These are phyloP conservation scores for Grammothele lineata DNA, from an alignment of 768 basidiomycete species.

Conservation along the genomic window DNA sequence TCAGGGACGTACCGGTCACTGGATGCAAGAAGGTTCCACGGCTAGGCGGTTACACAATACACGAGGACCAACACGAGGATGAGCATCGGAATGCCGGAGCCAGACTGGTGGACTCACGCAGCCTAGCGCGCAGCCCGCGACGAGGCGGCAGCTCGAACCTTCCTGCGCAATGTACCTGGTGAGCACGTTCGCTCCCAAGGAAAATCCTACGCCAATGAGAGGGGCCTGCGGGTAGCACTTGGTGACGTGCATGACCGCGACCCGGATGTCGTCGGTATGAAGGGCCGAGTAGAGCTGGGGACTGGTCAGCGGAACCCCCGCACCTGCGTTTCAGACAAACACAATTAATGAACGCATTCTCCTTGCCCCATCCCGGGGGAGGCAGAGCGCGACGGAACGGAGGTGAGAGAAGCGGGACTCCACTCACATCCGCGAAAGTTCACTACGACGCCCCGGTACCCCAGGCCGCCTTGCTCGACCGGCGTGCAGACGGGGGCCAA, in stretches of 20 bases:
- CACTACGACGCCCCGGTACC: conserved; percentile 85
- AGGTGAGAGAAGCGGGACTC: not conserved
- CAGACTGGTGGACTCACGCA: conserved; percentile 51
- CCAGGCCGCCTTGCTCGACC: conserved; percentile 76
- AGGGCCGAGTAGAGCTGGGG: conserved; percentile 85
- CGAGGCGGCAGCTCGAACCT: conserved; percentile 55
- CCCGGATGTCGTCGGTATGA: conserved; percentile 85
- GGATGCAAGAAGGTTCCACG: conserved; percentile 45
- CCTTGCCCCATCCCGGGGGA: not conserved
- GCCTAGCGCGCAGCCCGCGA: conserved; percentile 63
- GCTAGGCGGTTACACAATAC: too few species aligned
- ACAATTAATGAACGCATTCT: not conserved
- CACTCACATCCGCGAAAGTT: conserved; percentile 89
- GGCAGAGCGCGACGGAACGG: not conserved
- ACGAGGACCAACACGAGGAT: too few species aligned
- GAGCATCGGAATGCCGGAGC: too few species aligned
- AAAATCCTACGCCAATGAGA: conserved; percentile 86
- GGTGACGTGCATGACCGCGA: conserved; percentile 73
- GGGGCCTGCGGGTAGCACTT: conserved; percentile 73
- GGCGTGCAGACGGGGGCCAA: conserved; percentile 69
- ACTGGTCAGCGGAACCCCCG: conserved; percentile 78
- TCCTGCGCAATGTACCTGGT: conserved; percentile 89
- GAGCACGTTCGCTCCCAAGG: conserved; percentile 88
- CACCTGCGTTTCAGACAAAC: conserved; percentile 46
- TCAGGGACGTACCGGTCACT: conserved; percentile 17